Evolutionary conservation across 2,329 filamentous ascomycete species (phyloP).

Genomic region (Paramyrothecium sp.): DNA sequence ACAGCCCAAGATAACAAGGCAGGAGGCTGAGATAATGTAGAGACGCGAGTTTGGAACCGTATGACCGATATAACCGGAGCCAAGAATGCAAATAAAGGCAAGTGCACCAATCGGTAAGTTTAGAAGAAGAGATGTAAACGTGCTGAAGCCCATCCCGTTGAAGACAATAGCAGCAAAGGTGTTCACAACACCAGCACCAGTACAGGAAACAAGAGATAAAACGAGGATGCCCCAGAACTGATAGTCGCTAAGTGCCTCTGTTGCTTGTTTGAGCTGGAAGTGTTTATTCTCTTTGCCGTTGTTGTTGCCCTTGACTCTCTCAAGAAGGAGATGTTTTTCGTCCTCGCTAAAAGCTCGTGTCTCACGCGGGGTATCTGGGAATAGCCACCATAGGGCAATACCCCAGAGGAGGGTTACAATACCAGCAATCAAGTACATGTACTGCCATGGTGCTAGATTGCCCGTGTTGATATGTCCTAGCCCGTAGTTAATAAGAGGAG

Average conservation of each 20-base stretch:
- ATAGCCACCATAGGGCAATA: slow-evolving; percentile 21
- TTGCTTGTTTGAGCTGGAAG: slow-evolving; percentile 22
- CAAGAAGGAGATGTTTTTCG: too few species aligned
- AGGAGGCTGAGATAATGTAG: slow-evolving; percentile 21
- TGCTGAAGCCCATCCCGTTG: slow-evolving; percentile 31
- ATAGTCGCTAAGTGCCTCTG: slow-evolving; percentile 22
- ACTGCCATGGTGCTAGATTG: slow-evolving; percentile 26
- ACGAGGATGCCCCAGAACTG: slow-evolving; percentile 26
- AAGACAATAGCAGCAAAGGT: slow-evolving; percentile 30
- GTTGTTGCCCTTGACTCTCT: too few species aligned
- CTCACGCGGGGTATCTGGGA: slow-evolving; percentile 26
- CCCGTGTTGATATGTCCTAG: slow-evolving; percentile 27
- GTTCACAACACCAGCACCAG: slow-evolving; percentile 26
- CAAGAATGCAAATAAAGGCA: slow-evolving; percentile 26
- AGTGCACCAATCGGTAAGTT: slow-evolving; percentile 29
- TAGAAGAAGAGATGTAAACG: slow-evolving; percentile 28
- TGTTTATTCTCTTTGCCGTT: too few species aligned
- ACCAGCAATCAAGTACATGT: slow-evolving; percentile 34
- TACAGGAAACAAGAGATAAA: slow-evolving; percentile 24
- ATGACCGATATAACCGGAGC: slow-evolving; percentile 25
- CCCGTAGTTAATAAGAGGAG: slow-evolving; percentile 31
- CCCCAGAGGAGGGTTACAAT: slow-evolving; percentile 23
- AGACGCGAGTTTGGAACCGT: slow-evolving; percentile 20
- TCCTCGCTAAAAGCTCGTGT: slow-evolving; percentile 25
- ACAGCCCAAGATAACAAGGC: slow-evolving; percentile 25